Percentiles rank a stretch among this genome's conserved stretches.
These are phyloP conservation scores for Dictyostelium brefeldianum DNA, from an alignment of 78 protist genomes.

Conservation along the genomic window DNA sequence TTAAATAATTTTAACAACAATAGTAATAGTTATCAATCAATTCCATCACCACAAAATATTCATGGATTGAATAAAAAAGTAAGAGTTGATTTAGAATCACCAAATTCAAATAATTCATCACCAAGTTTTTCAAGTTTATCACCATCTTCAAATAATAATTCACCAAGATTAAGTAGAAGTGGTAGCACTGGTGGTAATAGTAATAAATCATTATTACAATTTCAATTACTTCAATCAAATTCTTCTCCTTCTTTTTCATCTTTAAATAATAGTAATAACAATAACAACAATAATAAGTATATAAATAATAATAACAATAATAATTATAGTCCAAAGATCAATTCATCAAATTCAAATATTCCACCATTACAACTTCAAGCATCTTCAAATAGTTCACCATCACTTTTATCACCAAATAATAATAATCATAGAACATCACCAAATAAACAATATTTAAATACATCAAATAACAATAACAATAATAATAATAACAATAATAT, in stretches of 20 bases:
- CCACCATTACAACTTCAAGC: constrained; percentile 31
- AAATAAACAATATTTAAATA: background rate
- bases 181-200: background rate
- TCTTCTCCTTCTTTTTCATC: constrained; percentile 34
- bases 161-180: background rate
- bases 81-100: background rate
- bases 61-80: background rate
- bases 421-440: constrained; percentile 8
- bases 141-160: constrained; percentile 18
- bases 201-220: background rate
- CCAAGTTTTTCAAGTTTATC: background rate
- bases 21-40: background rate
- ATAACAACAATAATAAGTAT: background rate
- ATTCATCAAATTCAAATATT: background rate
- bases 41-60: constrained; percentile 11
- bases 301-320: constrained; percentile 6
- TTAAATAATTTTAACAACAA: background rate
- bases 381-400: background rate
- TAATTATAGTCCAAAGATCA: background rate
- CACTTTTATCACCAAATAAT: constrained; percentile 30
- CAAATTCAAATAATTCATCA: background rate
- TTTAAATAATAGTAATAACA: background rate
- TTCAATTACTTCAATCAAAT: background rate
- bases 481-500: constrained; percentile 13
- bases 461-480: background rate